Conservation (phyloP, 805 yeast genomes). For the Candida chauliodis region DNA sequence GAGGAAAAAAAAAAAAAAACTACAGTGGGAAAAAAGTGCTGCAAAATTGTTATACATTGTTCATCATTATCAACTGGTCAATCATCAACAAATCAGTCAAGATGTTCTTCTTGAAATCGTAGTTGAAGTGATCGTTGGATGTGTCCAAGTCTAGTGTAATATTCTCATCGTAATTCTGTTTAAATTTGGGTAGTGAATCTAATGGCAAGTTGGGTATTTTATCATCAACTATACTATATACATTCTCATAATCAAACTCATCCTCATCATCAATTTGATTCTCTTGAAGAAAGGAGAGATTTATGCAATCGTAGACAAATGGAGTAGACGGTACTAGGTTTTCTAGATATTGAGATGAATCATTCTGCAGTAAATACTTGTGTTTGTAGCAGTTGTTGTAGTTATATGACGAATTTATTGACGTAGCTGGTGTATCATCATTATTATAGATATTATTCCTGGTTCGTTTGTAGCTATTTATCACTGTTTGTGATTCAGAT, state of each 20-base stretch:
- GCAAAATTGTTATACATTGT: constrained; percentile 1
- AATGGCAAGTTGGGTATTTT: constrained; percentile 9
- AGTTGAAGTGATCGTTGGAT: not conserved
- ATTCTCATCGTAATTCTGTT: not conserved
- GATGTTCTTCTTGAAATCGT: constrained; percentile 4
- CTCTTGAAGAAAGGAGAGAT: constrained; percentile 8
- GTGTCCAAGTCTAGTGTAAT: constrained; percentile 3
- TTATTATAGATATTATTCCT: not conserved
- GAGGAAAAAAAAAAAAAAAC: constrained; percentile 1
- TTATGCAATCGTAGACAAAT: constrained; percentile 12
- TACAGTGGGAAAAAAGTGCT: not conserved
- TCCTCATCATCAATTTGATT: constrained; percentile 1
- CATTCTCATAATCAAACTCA: constrained; percentile 4
- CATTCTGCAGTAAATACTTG: not conserved
- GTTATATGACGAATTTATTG: not conserved
- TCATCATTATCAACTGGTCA: constrained; percentile 9
- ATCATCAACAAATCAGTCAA: constrained; percentile 6
- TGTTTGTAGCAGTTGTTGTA: not conserved
- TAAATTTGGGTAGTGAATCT: not conserved
- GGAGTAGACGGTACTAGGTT: constrained; percentile 2
- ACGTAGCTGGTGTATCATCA: not conserved
- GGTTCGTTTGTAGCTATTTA: not conserved
- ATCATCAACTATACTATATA: constrained; percentile 3
- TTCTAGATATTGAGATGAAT: constrained; percentile 3
- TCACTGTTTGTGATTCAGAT: not conserved